Percentiles rank a stretch among this genome's conserved stretches.
Conservation (phyloP, 31 red algal species). For the Odonthalia washingtoniensis region DNA sequence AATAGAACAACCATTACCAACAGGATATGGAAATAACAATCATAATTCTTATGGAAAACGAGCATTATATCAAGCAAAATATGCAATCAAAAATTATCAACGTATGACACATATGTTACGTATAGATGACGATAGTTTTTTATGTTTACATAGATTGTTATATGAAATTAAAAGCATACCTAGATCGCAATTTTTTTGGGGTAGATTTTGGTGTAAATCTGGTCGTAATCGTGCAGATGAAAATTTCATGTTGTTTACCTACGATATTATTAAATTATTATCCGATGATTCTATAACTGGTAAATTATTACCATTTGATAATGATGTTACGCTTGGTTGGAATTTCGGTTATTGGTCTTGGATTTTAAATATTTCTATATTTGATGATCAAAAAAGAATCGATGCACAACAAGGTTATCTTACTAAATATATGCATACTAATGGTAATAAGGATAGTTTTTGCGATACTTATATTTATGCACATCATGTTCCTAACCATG, state of each 20-base stretch:
- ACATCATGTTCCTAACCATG: constrained; percentile 71
- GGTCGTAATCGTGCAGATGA: constrained; percentile 92
- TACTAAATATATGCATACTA: constrained; percentile 83
- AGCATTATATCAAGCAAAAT: constrained; percentile 65
- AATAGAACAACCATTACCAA: constrained; percentile 62
- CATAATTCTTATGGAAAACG: constrained; percentile 71
- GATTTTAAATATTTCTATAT: constrained; percentile 86
- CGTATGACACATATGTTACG: constrained; percentile 54
- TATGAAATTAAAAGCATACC: constrained; percentile 62
- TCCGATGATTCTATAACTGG: constrained; percentile 51
- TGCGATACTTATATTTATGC: constrained; percentile 81
- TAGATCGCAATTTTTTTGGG: constrained; percentile 83
- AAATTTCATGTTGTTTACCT: constrained; percentile 95
- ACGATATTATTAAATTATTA: constrained; percentile 68
- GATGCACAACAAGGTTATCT: constrained; percentile 95
- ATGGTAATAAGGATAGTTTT: constrained; percentile 36
- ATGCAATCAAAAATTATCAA: constrained; percentile 39
- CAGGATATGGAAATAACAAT: constrained; percentile 73
- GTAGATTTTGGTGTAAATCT: constrained; percentile 88
- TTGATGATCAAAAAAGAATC: constrained; percentile 88
- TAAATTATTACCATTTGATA: constrained; percentile 81
- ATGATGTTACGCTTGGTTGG: constrained; percentile 88
- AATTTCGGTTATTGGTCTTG: constrained; percentile 95
- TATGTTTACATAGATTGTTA: constrained; percentile 81
- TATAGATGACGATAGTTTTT: constrained; percentile 91